Base-by-base conservation (phyloP, 176 grass and related monocot genomes). In the Eleusine indica region DNA sequence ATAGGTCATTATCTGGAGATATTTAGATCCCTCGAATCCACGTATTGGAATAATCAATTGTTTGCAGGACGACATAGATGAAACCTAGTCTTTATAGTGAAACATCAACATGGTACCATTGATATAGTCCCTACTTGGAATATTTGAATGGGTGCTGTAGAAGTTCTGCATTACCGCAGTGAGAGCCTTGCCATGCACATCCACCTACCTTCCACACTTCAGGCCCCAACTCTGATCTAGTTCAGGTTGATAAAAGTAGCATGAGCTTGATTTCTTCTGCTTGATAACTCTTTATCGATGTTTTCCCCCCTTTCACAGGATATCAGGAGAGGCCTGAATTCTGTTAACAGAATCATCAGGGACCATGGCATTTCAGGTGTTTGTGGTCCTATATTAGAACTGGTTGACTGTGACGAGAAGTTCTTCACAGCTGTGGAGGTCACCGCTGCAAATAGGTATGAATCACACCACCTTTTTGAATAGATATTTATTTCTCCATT, bases 391-490 rank as follows among this genome's bases (percentile, higher is more conserved):
- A 85, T 98, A 77, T 56, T 98, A 73, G 96, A 98, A 83, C 85
- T 98, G 80, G 82, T 98, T 88, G 96, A 98, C 73, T 93, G 93
- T 7, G 93, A 98, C 57, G 91, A 93, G 87, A 95, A 98, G 49
- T 98, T 98, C 79, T 98, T 98, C 76, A 98, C 96, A 78, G 90
- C 96, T 87, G 96, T 98, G 87, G 96, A 98, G 85, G 93, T 98
- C 83, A 98, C 96, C 72, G 96, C 93, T 83, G 96, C 73, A 77
- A 98, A 93, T 86, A 98, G 87, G 96, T 98, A 68, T 54, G n/a
- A 56, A 48, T 37, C n/a, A 42, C 63, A 54, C 32, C 44, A 19
- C 51, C 62, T 46, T 30, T 74, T 73, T 82, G 8, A 43, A 66
- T 52, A 76, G 58, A 49, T 58, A 75, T 81, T 77, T 58, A 35